These are phyloP conservation scores for Loxodes magnus DNA, from an alignment of 73 alveolate species.

Conservation along the genomic window DNA sequence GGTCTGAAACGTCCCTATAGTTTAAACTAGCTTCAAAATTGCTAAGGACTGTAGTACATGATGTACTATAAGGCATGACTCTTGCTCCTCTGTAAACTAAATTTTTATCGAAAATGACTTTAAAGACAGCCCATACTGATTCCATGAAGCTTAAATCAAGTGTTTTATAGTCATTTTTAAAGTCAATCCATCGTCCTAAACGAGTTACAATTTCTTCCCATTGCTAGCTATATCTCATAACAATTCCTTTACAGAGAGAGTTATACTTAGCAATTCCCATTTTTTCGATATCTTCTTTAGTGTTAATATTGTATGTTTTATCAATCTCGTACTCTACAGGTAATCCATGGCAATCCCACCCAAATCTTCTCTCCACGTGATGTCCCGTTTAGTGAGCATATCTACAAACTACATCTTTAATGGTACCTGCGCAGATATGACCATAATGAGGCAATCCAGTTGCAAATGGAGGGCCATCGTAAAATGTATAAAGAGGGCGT, in stretches of 20 bases:
- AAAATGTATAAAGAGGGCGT: slow-evolving; percentile 90
- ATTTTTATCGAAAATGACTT: slow-evolving; percentile 93
- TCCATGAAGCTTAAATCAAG: slow-evolving; percentile 98
- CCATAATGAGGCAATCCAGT: slow-evolving; percentile 99
- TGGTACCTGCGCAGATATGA: slow-evolving; percentile 98
- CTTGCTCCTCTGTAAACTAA: slow-evolving; percentile 74
- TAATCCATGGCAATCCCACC: slow-evolving; percentile 99
- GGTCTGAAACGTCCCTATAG: slow-evolving; percentile 76
- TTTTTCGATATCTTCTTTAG: slow-evolving; percentile 71
- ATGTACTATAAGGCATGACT: slow-evolving; percentile 99
- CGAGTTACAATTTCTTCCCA: slow-evolving; percentile 77
- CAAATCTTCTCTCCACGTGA: slow-evolving; percentile 96
- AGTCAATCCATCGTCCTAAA: slow-evolving; percentile 97
- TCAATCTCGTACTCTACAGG: slow-evolving; percentile 99
- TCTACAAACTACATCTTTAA: slow-evolving; percentile 98
- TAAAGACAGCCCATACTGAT: slow-evolving; percentile 99
- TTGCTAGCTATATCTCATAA: slow-evolving; percentile 77
- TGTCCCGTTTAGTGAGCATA: slow-evolving; percentile 96
- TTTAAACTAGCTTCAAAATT: slow-evolving; percentile 96
- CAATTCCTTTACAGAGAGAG: slow-evolving; percentile 94
- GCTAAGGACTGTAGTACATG: slow-evolving; percentile 92
- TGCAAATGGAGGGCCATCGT: slow-evolving; percentile 99
- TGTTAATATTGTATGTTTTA: slow-evolving; percentile 70
- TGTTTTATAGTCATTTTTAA: slow-evolving; percentile 99
- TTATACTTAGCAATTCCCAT: slow-evolving; percentile 96